Conservation (phyloP, 257 asterid genomes). For the Paulownia fortunei region DNA sequence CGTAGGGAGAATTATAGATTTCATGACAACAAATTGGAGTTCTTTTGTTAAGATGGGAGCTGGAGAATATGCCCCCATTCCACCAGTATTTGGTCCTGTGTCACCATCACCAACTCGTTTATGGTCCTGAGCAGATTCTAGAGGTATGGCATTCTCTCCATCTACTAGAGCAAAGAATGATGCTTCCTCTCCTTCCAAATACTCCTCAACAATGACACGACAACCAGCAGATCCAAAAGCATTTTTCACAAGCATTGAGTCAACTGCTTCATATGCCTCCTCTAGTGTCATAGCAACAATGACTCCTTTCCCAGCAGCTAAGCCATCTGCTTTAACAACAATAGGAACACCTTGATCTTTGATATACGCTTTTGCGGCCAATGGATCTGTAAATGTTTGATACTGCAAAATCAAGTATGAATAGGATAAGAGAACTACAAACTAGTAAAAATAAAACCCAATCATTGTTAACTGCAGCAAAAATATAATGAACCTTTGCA, state of each 20-base stretch:
- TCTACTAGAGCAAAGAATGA: constrained; percentile 93
- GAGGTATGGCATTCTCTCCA: constrained; percentile 87
- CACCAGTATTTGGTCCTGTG: constrained; percentile 95
- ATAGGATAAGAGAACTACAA: neutral
- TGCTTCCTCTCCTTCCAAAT: constrained; percentile 93
- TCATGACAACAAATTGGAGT: constrained; percentile 77
- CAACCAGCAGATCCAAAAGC: constrained; percentile 86
- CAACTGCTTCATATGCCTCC: constrained; percentile 88
- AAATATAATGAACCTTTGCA: constrained; percentile 64
- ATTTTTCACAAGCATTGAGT: constrained; percentile 82
- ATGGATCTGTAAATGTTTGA: constrained; percentile 69
- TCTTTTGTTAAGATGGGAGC: constrained; percentile 89
- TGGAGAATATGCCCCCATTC: constrained; percentile 99
- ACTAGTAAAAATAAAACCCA: neutral
- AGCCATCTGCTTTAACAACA: constrained; percentile 92
- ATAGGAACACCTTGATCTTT: constrained; percentile 82
- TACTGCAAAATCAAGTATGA: constrained; percentile 58
- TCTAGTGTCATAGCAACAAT: constrained; percentile 79
- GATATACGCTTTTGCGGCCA: constrained; percentile 76
- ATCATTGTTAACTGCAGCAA: neutral
- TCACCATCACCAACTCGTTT: constrained; percentile 97
- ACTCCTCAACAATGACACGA: constrained; percentile 82
- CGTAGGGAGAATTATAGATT: constrained; percentile 81
- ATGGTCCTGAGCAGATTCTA: constrained; percentile 98
- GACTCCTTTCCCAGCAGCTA: constrained; percentile 98